Percentiles rank a stretch among this genome's conserved stretches.
Conservation (phyloP, 805 yeast genomes). For the Suhomyces sp. region DNA sequence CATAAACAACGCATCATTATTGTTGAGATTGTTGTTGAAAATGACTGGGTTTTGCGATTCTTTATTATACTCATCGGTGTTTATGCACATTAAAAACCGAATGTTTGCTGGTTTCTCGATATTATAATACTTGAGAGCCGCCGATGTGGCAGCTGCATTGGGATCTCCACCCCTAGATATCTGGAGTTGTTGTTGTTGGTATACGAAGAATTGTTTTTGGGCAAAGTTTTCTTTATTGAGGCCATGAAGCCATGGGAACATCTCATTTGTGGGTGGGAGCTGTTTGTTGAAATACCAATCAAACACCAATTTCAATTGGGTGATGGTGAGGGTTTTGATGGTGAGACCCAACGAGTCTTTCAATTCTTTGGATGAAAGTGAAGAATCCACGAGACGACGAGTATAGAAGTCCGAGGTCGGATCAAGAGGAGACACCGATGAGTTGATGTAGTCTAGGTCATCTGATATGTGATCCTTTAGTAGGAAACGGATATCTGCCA, state of each 20-base stretch:
- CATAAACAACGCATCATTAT: constrained; percentile 1
- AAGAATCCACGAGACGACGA: not conserved
- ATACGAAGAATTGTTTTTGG: constrained; percentile 47
- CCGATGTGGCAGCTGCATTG: no score
- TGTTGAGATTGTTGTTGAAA: constrained; percentile 4
- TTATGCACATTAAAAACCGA: constrained; percentile 42
- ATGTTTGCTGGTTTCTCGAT: constrained; percentile 26
- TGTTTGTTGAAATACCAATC: constrained; percentile 39
- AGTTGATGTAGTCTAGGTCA: not conserved
- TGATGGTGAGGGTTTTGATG: constrained; percentile 15
- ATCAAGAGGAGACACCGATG: constrained; percentile 3
- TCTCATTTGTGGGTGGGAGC: constrained; percentile 59
- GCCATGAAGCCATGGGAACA: constrained; percentile 94
- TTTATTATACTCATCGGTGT: constrained; percentile 12
- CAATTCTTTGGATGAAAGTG: not conserved
- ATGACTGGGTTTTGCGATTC: constrained; percentile 2
- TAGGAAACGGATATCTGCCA: not conserved
- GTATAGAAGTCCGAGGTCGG: constrained; percentile 4
- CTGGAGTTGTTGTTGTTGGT: constrained; percentile 24
- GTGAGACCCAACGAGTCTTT: not conserved
- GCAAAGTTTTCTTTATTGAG: constrained; percentile 56
- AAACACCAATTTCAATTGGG: constrained; percentile 21
- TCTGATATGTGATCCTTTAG: not conserved
- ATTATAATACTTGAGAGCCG: constrained; percentile 8
- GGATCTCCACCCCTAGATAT: not conserved